A percentile compares a stretch with the other conserved stretches of the same genome.
Evolutionary conservation across 768 basidiomycete species (phyloP).

Genomic region (Phaeotremella fagi): DNA sequence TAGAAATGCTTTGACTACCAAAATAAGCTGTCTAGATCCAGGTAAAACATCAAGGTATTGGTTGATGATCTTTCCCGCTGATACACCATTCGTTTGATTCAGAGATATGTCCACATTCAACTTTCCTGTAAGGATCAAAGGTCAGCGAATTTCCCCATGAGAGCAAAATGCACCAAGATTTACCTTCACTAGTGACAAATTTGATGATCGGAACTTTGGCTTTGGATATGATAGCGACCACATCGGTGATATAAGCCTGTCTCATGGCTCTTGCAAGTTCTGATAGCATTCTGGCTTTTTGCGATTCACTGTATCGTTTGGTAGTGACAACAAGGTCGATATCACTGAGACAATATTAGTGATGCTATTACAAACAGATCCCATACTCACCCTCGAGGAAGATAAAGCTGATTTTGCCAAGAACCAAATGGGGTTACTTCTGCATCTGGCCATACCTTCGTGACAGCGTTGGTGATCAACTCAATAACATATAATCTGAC

Average conservation of each 20-base stretch:
- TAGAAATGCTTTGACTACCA: slow-evolving; percentile 87
- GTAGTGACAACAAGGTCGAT: slow-evolving; percentile 92
- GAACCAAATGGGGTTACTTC: slow-evolving; percentile 82
- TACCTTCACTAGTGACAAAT: slow-evolving; percentile 71
- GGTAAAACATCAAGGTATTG: slow-evolving; percentile 70
- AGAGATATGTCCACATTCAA: slow-evolving; percentile 90
- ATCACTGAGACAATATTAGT: slow-evolving; percentile 57
- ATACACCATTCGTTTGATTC: slow-evolving; percentile 80
- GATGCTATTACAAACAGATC: neutral
- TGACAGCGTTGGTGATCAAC: slow-evolving; percentile 64
- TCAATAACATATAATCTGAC: slow-evolving; percentile 68
- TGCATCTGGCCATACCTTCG: slow-evolving; percentile 69
- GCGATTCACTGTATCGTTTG: slow-evolving; percentile 63
- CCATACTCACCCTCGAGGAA: slow-evolving; percentile 76
- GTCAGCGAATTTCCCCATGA: neutral
- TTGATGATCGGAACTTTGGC: slow-evolving; percentile 97
- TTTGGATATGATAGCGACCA: slow-evolving; percentile 82
- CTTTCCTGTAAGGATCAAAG: slow-evolving; percentile 52
- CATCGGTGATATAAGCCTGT: slow-evolving; percentile 65
- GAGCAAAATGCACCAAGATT: neutral
- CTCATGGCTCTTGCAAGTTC: slow-evolving; percentile 74
- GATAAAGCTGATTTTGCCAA: slow-evolving; percentile 86
- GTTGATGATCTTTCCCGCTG: slow-evolving; percentile 72
- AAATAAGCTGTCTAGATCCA: slow-evolving; percentile 73
- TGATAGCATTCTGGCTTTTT: slow-evolving; percentile 60